Evolutionary conservation across 495 filamentous ascomycete genomes (phyloP).

Genomic region (Penicillium canescens): DNA sequence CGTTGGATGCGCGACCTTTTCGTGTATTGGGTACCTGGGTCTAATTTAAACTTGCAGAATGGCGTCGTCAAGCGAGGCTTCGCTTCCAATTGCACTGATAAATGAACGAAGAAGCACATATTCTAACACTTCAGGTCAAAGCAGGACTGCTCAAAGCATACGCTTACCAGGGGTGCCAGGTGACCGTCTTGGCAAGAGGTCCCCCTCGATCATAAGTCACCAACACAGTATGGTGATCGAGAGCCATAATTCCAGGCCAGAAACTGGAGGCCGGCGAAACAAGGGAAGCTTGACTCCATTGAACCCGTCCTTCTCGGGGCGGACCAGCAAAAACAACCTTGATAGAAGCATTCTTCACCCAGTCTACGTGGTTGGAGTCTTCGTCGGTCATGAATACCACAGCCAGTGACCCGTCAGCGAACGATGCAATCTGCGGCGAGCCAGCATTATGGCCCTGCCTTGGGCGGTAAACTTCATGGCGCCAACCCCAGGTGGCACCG

Average conservation of each 20-base stretch:
- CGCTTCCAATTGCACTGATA: no score
- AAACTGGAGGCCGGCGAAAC: constrained; percentile 37
- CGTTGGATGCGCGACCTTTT: no score
- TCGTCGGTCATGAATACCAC: constrained; percentile 66
- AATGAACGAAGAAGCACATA: no score
- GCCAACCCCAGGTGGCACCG: constrained; percentile 51
- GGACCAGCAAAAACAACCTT: constrained; percentile 40
- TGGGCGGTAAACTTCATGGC: constrained; percentile 52
- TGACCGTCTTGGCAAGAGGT: constrained; percentile 36
- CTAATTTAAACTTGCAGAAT: no score
- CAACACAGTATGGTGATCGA: constrained; percentile 37
- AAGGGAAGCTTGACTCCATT: constrained; percentile 30
- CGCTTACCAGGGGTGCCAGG: constrained; percentile 18
- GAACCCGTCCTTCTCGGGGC: constrained; percentile 36
- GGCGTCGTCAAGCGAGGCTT: no score
- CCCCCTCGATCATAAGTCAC: constrained; percentile 45
- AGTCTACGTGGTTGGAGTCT: constrained; percentile 37
- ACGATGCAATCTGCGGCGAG: constrained; percentile 58
- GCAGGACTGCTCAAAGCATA: background rate
- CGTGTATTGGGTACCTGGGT: no score
- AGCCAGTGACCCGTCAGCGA: constrained; percentile 57
- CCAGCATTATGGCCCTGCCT: constrained; percentile 51
- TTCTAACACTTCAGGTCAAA: no score
- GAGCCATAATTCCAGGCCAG: constrained; percentile 45
- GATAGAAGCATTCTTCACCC: constrained; percentile 41